A percentile compares a stretch with the other conserved stretches of the same genome.
These are phyloP conservation scores for Scutellaria baicalensis DNA, from an alignment of 257 asterid species.

Conservation along the genomic window DNA sequence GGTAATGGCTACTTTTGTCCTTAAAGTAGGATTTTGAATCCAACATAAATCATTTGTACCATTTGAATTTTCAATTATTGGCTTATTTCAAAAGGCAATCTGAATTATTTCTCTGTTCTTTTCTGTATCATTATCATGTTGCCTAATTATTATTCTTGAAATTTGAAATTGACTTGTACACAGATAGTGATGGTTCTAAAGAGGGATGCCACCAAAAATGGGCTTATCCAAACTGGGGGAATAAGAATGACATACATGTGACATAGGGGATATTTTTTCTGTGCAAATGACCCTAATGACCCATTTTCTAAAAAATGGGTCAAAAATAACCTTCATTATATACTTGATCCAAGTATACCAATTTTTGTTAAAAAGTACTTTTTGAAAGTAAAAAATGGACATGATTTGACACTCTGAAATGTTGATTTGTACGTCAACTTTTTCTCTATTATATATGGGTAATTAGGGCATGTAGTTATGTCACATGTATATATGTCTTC, in stretches of 20 bases:
- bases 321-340: no score
- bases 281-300: no score
- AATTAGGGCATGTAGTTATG: no score
- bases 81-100: constrained; percentile 26
- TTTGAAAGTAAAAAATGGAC: no score
- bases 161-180: neutral
- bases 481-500: no score
- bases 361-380: no score
- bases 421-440: no score
- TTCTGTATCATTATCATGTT: constrained; percentile 24
- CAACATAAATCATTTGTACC: constrained; percentile 19
- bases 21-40: constrained; percentile 33
- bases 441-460: no score
- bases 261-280: no score
- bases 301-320: no score
- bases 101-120: constrained; percentile 22
- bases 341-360: no score
- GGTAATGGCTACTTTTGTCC: constrained; percentile 33
- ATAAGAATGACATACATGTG: neutral
- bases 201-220: neutral
- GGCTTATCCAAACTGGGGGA: neutral
- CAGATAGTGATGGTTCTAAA: neutral
- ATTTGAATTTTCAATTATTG: constrained; percentile 10
- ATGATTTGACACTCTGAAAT: no score
- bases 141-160: constrained; percentile 11